These are phyloP conservation scores for Cicer judaicum DNA, from an alignment of 306 rosid genomes.

Conservation along the genomic window DNA sequence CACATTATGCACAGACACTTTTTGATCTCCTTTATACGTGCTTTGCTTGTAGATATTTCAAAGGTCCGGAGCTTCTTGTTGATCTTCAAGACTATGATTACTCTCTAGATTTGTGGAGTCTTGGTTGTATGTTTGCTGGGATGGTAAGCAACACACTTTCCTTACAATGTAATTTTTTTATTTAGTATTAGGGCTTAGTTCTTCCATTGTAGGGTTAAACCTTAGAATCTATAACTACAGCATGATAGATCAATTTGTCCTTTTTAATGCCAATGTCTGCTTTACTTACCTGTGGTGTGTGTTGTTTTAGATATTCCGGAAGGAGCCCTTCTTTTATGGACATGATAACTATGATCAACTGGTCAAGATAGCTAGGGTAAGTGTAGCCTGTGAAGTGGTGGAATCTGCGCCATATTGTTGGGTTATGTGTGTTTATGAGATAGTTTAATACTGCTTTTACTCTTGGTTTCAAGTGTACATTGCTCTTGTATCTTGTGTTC, in stretches of 20 bases:
- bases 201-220: slow-evolving; percentile 11
- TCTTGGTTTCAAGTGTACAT: slow-evolving; percentile 1
- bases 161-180: background rate
- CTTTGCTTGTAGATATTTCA: slow-evolving; percentile 73
- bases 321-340: slow-evolving; percentile 96
- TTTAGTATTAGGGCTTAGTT: slow-evolving; percentile 1
- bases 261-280: slow-evolving; percentile 33
- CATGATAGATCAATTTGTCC: slow-evolving; percentile 21
- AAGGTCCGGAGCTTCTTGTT: slow-evolving; percentile 97
- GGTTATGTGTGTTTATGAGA: slow-evolving; percentile 14
- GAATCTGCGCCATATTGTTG: slow-evolving; percentile 34
- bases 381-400: slow-evolving; percentile 15
- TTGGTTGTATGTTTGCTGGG: slow-evolving; percentile 97
- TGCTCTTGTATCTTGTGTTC: background rate
- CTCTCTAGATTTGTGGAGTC: slow-evolving; percentile 92
- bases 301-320: slow-evolving; percentile 83
- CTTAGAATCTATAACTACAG: slow-evolving; percentile 18
- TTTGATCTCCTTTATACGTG: slow-evolving; percentile 19
- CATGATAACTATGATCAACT: slow-evolving; percentile 93
- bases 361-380: slow-evolving; percentile 90
- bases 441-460: slow-evolving; percentile 22
- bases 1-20: background rate
- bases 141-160: slow-evolving; percentile 63
- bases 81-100: slow-evolving; percentile 97
- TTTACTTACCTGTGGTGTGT: slow-evolving; percentile 54